Conservation (phyloP, 345 rosid species). For the Corchorus olitorius region DNA sequence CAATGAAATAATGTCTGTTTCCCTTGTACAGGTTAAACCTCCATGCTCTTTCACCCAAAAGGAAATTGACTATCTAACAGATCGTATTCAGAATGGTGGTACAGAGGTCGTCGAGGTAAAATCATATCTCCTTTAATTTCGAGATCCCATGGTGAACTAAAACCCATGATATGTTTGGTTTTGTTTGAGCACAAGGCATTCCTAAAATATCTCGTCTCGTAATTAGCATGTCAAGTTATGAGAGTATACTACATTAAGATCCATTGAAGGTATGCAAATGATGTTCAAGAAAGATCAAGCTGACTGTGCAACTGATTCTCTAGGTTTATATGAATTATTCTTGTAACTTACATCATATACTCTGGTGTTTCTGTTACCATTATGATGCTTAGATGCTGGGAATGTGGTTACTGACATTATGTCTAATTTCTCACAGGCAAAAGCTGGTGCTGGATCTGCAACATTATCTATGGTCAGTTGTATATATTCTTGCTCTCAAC, state of each 20-base stretch:
- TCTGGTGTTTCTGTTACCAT: neutral
- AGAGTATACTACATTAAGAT: neutral
- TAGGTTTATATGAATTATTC: neutral
- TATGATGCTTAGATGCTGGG: neutral
- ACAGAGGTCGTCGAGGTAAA: constrained; percentile 97
- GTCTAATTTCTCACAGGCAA: constrained; percentile 62
- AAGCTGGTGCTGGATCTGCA: constrained; percentile 98
- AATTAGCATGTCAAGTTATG: neutral
- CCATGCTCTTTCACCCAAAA: constrained; percentile 71
- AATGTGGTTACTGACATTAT: neutral
- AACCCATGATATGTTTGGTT: neutral
- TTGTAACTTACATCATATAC: neutral
- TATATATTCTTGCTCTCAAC: neutral
- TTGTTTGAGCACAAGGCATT: neutral
- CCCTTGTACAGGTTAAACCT: constrained; percentile 69
- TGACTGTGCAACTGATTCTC: neutral
- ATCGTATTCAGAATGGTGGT: constrained; percentile 97
- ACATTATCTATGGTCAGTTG: constrained; percentile 86
- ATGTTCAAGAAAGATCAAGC: neutral
- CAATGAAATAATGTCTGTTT: neutral
- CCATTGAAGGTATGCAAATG: neutral
- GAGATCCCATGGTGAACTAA: neutral
- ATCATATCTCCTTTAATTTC: neutral
- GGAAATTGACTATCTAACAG: constrained; percentile 80
- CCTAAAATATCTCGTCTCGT: neutral